A percentile compares a stretch with the other conserved stretches of the same genome.
Conservation (phyloP, 1,284 basidiomycete genomes). For the Trichosporon sp. region DNA sequence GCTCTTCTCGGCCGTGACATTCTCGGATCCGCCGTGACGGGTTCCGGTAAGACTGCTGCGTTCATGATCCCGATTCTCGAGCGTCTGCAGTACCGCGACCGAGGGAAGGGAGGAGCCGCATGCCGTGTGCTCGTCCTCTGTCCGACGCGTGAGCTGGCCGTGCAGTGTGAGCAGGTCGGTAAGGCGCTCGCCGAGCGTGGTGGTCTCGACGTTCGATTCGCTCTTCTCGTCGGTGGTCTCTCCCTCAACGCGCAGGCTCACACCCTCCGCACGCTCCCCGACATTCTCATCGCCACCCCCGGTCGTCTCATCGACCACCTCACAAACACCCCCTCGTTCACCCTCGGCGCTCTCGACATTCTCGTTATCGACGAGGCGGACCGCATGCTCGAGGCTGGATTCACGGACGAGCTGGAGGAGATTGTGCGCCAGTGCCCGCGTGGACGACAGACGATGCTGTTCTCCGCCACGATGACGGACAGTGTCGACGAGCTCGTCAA, state of each 20-base stretch:
- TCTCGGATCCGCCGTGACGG: slow-evolving; percentile 91
- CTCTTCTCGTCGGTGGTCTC: slow-evolving; percentile 88
- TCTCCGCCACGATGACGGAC: slow-evolving; percentile 98
- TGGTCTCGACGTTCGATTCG: slow-evolving; percentile 85
- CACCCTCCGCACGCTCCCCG: slow-evolving; percentile 79
- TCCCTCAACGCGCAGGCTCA: slow-evolving; percentile 89
- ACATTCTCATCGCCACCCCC: slow-evolving; percentile 91
- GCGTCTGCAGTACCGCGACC: slow-evolving; percentile 83
- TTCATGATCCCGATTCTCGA: slow-evolving; percentile 94
- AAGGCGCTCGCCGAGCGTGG: slow-evolving; percentile 70
- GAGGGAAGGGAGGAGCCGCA: slow-evolving; percentile 76
- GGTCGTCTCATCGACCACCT: slow-evolving; percentile 96
- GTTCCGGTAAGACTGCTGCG: slow-evolving; percentile 95
- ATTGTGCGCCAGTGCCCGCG: slow-evolving; percentile 87
- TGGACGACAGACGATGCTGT: slow-evolving; percentile 94
- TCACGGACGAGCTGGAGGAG: slow-evolving; percentile 91
- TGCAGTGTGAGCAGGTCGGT: slow-evolving; percentile 91
- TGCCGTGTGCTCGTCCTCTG: slow-evolving; percentile 91
- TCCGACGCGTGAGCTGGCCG: slow-evolving; percentile 90
- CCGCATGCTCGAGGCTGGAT: slow-evolving; percentile 96
- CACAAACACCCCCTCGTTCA: slow-evolving; percentile 91
- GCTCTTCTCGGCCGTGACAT: slow-evolving; percentile 92
- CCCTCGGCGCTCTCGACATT: slow-evolving; percentile 88
- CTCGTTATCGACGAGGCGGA: slow-evolving; percentile 97
- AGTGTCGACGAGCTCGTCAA: slow-evolving; percentile 89